A percentile compares a stretch with the other conserved stretches of the same genome.
These are phyloP conservation scores for Kingdonia uniflora DNA, from an alignment of 164 flowering plant genomes.

Conservation along the genomic window DNA sequence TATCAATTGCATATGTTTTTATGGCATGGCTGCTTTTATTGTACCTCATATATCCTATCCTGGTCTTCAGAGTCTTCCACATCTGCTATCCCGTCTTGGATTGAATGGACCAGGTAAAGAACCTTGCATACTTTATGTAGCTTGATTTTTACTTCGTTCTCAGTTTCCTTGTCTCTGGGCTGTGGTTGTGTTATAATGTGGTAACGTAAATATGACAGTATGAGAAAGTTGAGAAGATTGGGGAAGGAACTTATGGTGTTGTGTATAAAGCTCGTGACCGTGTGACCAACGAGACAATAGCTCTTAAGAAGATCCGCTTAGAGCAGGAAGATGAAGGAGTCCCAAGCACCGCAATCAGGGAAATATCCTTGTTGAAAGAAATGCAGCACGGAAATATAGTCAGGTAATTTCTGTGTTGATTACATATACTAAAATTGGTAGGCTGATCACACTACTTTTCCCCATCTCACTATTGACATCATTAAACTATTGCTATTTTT, in stretches of 20 bases:
- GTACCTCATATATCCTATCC: background rate
- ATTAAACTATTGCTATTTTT: too few species aligned
- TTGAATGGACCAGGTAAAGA: conserved; percentile 14
- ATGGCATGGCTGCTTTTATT: background rate
- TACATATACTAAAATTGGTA: too few species aligned
- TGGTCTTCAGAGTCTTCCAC: conserved; percentile 4
- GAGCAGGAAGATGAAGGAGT: conserved; percentile 99
- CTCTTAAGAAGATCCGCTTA: conserved; percentile 84
- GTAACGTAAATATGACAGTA: conserved; percentile 35
- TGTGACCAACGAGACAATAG: conserved; percentile 69
- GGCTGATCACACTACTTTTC: too few species aligned
- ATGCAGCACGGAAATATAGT: conserved; percentile 96
- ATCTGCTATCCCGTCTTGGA: background rate
- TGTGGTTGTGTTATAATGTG: background rate
- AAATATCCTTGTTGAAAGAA: conserved; percentile 91
- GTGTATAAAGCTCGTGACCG: conserved; percentile 94
- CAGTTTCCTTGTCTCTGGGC: background rate
- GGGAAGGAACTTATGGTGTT: conserved; percentile 94
- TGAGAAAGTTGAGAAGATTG: conserved; percentile 94
- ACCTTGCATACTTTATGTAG: background rate
- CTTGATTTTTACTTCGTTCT: background rate
- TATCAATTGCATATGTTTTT: too few species aligned
- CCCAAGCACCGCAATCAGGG: conserved; percentile 91
- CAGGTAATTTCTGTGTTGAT: conserved; percentile 28
- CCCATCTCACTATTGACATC: too few species aligned